Base-by-base conservation (phyloP, 129 eudicot genomes). In the Flaveria robusta region DNA sequence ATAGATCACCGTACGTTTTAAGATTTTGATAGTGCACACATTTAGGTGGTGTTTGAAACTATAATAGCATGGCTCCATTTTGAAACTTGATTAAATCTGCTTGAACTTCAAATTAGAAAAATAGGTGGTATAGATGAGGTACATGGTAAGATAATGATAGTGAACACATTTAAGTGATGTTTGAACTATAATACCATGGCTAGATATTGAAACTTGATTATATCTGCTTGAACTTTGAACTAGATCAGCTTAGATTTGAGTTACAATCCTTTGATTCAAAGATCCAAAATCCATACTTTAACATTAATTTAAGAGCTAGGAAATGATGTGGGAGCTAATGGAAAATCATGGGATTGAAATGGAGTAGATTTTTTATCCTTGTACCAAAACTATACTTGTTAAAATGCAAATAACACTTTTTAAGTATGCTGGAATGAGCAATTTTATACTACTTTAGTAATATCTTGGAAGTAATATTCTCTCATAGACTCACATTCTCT, bases 401-500 rank as follows among this genome's bases (percentile, higher is more conserved):
- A 39, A 55, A 72, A 55, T 55, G 77, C 9, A 56, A 13, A 72
- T 37, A 43, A 18, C 27, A 45, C 70, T n/a, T 24, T 24, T 47
- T 31, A 29, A 46, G 39, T 34, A 43, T 50, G 72, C 72, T 34
- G 50, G 22, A 37, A 34, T 66, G 58, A 13, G 67, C 67, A 51
- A 22, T 51, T 51, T 16, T 23, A n/a, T 26, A 20, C n/a, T 65
- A 26, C 58, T 72, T 51, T 63, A 49, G 67, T 71, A 60, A 50
- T 65, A 27, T 46, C 20, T n/a, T 34, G 9, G 15, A 47, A 24
- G 4, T 79, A 66, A 5, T 80, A 20, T 26, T 73, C 15, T 52
- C 31, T 72, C 68, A 71, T 65, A 19, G 54, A 65, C 66, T 75
- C 43, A 52, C 58, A 47, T 59, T 75, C 65, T 71, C 70, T 76